Conservation (phyloP, 108 stramenopile genomes). For the Asterionellopsis glacialis region DNA sequence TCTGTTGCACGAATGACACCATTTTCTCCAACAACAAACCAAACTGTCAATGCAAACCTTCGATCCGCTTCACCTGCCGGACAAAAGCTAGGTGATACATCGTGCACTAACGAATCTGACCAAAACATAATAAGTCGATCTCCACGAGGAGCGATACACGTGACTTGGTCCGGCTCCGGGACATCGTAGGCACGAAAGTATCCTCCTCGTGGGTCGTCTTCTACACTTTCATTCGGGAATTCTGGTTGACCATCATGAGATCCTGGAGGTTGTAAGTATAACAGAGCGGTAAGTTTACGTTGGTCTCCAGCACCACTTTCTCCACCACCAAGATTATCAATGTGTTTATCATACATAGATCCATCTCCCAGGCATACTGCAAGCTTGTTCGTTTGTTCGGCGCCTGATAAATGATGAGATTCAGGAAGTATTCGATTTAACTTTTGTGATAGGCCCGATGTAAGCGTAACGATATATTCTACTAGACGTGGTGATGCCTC, state of each 20-base stretch:
- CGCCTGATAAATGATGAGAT: slow-evolving; percentile 9
- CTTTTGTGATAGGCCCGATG: slow-evolving; percentile 14
- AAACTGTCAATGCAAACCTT: slow-evolving; percentile 22
- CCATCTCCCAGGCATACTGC: slow-evolving; percentile 30
- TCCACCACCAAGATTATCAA: slow-evolving; percentile 24
- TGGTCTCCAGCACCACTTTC: slow-evolving; percentile 15
- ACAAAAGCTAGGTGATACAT: slow-evolving; percentile 24
- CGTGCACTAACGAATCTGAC: slow-evolving; percentile 25
- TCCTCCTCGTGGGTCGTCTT: slow-evolving; percentile 25
- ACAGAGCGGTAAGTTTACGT: slow-evolving; percentile 22
- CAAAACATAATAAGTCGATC: slow-evolving; percentile 25
- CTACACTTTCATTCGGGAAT: slow-evolving; percentile 20
- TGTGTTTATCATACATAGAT: slow-evolving; percentile 27
- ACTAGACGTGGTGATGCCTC: slow-evolving; percentile 16
- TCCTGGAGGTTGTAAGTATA: slow-evolving; percentile 22
- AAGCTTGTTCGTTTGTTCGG: slow-evolving; percentile 23
- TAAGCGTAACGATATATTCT: slow-evolving; percentile 31
- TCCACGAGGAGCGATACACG: slow-evolving; percentile 20
- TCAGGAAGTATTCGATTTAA: slow-evolving; percentile 20
- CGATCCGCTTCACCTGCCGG: slow-evolving; percentile 14
- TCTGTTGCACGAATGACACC: slow-evolving; percentile 19
- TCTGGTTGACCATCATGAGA: slow-evolving; percentile 6
- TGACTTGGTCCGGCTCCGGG: slow-evolving; percentile 11
- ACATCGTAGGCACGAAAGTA: slow-evolving; percentile 29
- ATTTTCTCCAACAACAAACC: slow-evolving; percentile 18